Evolutionary conservation across 78 protist species (phyloP), one percentile per base, ranked within the genome.

Genomic region (Dictyostelium intermedium): DNA sequence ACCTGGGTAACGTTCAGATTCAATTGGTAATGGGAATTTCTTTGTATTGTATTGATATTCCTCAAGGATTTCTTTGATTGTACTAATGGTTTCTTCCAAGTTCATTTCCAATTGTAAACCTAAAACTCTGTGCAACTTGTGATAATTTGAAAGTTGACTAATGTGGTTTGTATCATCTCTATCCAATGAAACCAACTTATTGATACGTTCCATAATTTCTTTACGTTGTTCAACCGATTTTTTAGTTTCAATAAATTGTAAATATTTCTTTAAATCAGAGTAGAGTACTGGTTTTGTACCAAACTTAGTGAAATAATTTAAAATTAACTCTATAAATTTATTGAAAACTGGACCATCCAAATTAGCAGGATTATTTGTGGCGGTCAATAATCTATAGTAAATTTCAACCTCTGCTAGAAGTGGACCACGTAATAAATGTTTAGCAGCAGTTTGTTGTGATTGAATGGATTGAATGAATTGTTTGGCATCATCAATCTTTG

Each of bases 341-440:
- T 27, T 20, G 3, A 23, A 79, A 3, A n/a, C 37, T 16, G 27
- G 25, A 9, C 66, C 74, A 30, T 80, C 34, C 2, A 35, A 11
- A 3, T 20, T 37, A 0, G 34, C 82, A 4, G 41, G 8, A 69
- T 0, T 4, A 23, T 23, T 74, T 10, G 25, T 13, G 14, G 11
- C 3, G 1, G 60, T 39, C 3, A 82, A 30, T 20, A 56, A 25
- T 56, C 86, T 56, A 32, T 32, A 61, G 9, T 50, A 25, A 18
- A 63, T 25, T 43, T 89, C 94, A 39, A 89, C 32, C 45, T 89
- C 94, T 27, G 94, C 94, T 45, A 89, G 69, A 41, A 69, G 69
- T 30, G 94, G 94, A 34, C 82, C 94, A 43, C 94, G 45, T 25
- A 89, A 43, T 76, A 45, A 76, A 60, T 79, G 69, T 16, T 27